Evolutionary conservation across 1,284 basidiomycete genomes (phyloP).

Genomic region (Wolfiporia cocos): DNA sequence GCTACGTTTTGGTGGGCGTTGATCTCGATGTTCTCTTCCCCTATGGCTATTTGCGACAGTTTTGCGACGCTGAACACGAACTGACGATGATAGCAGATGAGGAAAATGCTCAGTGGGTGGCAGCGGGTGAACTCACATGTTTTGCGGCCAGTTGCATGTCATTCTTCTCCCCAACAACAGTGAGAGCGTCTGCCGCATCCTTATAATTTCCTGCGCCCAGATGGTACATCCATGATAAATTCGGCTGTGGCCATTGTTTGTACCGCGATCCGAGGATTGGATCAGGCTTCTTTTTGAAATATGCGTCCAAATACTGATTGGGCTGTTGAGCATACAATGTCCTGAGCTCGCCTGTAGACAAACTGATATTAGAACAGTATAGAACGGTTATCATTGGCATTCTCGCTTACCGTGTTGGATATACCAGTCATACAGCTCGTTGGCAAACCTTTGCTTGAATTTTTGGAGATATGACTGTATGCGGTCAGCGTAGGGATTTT

Average conservation of each 20-base stretch:
- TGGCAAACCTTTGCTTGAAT: conserved; percentile 83
- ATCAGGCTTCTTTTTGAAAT: no score
- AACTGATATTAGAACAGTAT: not conserved
- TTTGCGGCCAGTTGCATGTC: conserved; percentile 40
- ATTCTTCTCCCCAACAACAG: not conserved
- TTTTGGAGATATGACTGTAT: conserved; percentile 74
- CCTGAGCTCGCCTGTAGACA: conserved; percentile 59
- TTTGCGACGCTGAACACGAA: conserved; percentile 91
- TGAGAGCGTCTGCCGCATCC: conserved; percentile 58
- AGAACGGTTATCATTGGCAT: no score
- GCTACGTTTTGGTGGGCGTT: no score
- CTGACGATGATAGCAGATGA: conserved; percentile 31
- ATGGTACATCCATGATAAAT: conserved; percentile 89
- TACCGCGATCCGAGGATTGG: no score
- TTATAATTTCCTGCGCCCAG: conserved; percentile 66
- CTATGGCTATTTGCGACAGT: conserved; percentile 79
- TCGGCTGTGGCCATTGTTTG: conserved; percentile 53
- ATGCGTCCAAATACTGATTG: conserved; percentile 62
- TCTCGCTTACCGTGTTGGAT: conserved; percentile 58
- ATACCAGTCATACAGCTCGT: conserved; percentile 85
- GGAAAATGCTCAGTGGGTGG: not conserved
- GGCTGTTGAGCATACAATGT: conserved; percentile 75
- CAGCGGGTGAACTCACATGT: not conserved
- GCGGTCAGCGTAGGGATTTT: conserved; percentile 52
- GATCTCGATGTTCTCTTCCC: no score